Conservation (phyloP, 2,329 filamentous ascomycete genomes). For the Fusarium sp. region DNA sequence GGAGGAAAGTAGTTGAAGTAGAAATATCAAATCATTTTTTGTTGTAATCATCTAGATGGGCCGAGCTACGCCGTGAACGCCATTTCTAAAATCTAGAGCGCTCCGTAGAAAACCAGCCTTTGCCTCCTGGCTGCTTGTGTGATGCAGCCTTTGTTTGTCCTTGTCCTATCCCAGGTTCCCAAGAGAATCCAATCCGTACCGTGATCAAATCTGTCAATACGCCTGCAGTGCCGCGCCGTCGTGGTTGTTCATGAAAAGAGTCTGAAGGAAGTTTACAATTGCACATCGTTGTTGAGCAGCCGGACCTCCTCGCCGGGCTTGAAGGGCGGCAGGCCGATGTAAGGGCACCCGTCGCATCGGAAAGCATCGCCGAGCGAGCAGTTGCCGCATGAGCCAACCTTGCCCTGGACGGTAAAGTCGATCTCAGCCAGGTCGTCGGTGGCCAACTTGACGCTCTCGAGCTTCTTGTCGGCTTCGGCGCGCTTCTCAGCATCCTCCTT, state of each 20-base stretch:
- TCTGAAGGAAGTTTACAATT: slow-evolving; percentile 64
- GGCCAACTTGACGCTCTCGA: slow-evolving; percentile 74
- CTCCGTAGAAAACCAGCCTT: slow-evolving; percentile 35
- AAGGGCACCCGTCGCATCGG: slow-evolving; percentile 76
- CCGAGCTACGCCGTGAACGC: slow-evolving; percentile 39
- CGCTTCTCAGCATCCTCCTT: slow-evolving; percentile 81
- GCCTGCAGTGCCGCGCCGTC: slow-evolving; percentile 37
- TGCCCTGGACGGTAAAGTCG: slow-evolving; percentile 97
- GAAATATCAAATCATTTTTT: slow-evolving; percentile 34
- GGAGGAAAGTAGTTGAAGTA: slow-evolving; percentile 6
- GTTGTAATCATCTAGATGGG: slow-evolving; percentile 38
- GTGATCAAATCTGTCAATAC: slow-evolving; percentile 37
- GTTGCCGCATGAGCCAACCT: slow-evolving; percentile 93
- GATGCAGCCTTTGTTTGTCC: slow-evolving; percentile 32
- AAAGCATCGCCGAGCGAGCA: slow-evolving; percentile 93
- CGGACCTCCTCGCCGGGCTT: slow-evolving; percentile 95
- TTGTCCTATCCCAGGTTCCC: slow-evolving; percentile 33
- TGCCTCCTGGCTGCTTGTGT: slow-evolving; percentile 28
- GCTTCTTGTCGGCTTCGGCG: slow-evolving; percentile 68
- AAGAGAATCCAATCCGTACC: slow-evolving; percentile 31
- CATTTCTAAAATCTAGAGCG: slow-evolving; percentile 39
- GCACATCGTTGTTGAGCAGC: slow-evolving; percentile 83
- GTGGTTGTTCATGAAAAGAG: slow-evolving; percentile 24
- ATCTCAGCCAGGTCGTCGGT: slow-evolving; percentile 82
- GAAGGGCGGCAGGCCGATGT: slow-evolving; percentile 92